Evolutionary conservation across 2,329 filamentous ascomycete species (phyloP), one percentile per base, ranked within the genome.

Genomic region (Penicillium fuscoglaucum): DNA sequence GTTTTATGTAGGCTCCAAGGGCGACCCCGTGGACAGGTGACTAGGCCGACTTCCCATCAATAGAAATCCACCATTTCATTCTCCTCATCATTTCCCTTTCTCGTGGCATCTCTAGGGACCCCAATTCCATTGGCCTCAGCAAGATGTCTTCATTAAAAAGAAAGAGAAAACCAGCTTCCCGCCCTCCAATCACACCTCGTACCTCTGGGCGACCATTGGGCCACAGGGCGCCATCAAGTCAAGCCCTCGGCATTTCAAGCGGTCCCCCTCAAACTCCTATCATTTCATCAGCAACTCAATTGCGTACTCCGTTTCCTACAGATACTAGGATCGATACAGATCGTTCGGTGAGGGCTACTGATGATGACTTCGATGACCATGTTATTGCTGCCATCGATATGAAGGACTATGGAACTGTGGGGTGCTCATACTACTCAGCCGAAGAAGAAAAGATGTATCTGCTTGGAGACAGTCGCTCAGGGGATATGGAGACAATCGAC

Each of bases 371-470:
- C 7, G 43, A 54, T 39, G 83, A 84, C 56, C 90, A 95, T 69
- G 76, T 91, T 28, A 83, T 96, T 58, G 90, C 96, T 86, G 90
- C 91, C 0, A 79, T 96, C 26, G 87, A 96, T 58, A 81, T 93
- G 71, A 86, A 83, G 61, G 83, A 87, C n/a, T 83, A 84, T 31
- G 86, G 84, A 0, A 87, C 83, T 0, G 81, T 96, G 19, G 93
- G 93, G 0, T 97, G 92, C 72, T 88, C 90, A 46, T 96, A 93
- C 70, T 96, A 93, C 70, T 79, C 88, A 47, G 86, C 87, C 6
- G 77, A 82, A 28, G 85, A 91, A 40, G 87, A 90, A 67, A 85
- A 82, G 37, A 74, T 97, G 4, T 88, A 84, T 58, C 80, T 96
- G 44, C 87, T 96, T 70, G 87, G 93, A 70, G 93, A 97, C 65